A percentile compares a stretch with the other conserved stretches of the same genome.
Evolutionary conservation across 2,329 filamentous ascomycete genomes (phyloP).

Genomic region (Metarhizium guizhouense): DNA sequence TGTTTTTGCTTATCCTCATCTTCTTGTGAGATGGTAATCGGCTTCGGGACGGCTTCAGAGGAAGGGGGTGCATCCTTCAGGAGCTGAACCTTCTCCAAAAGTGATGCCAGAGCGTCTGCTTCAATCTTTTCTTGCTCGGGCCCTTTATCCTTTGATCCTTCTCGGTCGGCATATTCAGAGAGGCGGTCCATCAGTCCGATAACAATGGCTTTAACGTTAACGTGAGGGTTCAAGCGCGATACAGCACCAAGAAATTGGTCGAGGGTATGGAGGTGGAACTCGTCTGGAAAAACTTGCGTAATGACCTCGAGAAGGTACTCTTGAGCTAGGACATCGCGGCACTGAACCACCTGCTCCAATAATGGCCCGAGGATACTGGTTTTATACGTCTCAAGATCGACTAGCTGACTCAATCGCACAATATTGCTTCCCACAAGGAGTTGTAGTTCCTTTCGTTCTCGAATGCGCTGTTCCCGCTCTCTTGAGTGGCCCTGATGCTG

Average conservation of each 20-base stretch:
- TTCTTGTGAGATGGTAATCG: slow-evolving; percentile 27
- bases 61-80: slow-evolving; percentile 38
- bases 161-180: slow-evolving; percentile 87
- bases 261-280: slow-evolving; percentile 93
- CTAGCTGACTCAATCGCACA: slow-evolving; percentile 86
- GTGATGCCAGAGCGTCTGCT: slow-evolving; percentile 68
- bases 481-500: slow-evolving; percentile 96
- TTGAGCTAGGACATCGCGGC: slow-evolving; percentile 90
- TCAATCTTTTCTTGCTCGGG: slow-evolving; percentile 71
- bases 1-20: slow-evolving; percentile 21
- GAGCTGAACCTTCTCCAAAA: slow-evolving; percentile 72
- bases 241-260: slow-evolving; percentile 93
- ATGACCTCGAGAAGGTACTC: slow-evolving; percentile 98
- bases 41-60: slow-evolving; percentile 11
- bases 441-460: slow-evolving; percentile 91
- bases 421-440: slow-evolving; percentile 94
- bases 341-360: slow-evolving; percentile 95
- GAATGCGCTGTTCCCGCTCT: slow-evolving; percentile 85
- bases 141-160: slow-evolving; percentile 61
- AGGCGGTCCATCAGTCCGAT: slow-evolving; percentile 96
- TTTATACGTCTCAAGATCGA: slow-evolving; percentile 92
- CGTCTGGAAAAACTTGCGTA: slow-evolving; percentile 96
- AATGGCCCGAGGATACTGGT: slow-evolving; percentile 79
- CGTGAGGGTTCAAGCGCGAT: slow-evolving; percentile 85
- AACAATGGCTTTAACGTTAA: slow-evolving; percentile 96